Percentiles rank a stretch among this genome's conserved stretches.
phyloP scores from a whole-genome alignment of 2,329 filamentous ascomycete species.

The Juglanconis juglandina region DNA sequence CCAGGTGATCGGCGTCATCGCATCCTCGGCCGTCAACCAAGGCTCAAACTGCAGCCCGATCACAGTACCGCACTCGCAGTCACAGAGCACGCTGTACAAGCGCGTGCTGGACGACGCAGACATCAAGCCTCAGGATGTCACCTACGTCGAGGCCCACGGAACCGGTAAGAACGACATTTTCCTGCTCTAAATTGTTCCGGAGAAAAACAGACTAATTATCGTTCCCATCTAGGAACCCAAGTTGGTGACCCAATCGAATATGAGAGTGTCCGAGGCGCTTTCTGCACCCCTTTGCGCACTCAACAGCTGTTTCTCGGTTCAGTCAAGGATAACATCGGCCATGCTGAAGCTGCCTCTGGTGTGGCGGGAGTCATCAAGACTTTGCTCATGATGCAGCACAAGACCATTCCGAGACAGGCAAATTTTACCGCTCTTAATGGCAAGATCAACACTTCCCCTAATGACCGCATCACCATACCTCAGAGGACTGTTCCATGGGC shows the following conservation, averaged over 20 bases:
- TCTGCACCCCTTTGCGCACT: slow-evolving; percentile 5
- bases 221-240: slow-evolving; percentile 27
- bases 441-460: slow-evolving; percentile 21
- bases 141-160: slow-evolving; percentile 34
- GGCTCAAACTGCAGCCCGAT: slow-evolving; percentile 27
- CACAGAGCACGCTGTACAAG: slow-evolving; percentile 27
- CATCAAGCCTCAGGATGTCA: slow-evolving; percentile 25
- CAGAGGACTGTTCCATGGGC: slow-evolving; percentile 25
- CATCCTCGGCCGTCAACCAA: slow-evolving; percentile 33
- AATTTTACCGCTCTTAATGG: slow-evolving; percentile 27
- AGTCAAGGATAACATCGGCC: slow-evolving; percentile 31
- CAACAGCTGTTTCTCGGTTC: slow-evolving; percentile 23
- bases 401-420: slow-evolving; percentile 23
- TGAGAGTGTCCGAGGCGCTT: slow-evolving; percentile 19
- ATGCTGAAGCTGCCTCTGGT: slow-evolving; percentile 30
- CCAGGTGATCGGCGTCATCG: slow-evolving; percentile 42
- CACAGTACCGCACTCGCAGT: slow-evolving; percentile 23
- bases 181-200: too few species aligned
- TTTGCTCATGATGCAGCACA: slow-evolving; percentile 30
- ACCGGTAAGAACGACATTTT: slow-evolving; percentile 28
- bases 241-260: slow-evolving; percentile 30
- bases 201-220: too few species aligned
- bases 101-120: slow-evolving; percentile 23
- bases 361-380: slow-evolving; percentile 31
- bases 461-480: slow-evolving; percentile 21